A percentile compares a stretch with the other conserved stretches of the same genome.
These are phyloP conservation scores for Macrolepiota albuminosa DNA, from an alignment of 768 basidiomycete species.

Conservation along the genomic window DNA sequence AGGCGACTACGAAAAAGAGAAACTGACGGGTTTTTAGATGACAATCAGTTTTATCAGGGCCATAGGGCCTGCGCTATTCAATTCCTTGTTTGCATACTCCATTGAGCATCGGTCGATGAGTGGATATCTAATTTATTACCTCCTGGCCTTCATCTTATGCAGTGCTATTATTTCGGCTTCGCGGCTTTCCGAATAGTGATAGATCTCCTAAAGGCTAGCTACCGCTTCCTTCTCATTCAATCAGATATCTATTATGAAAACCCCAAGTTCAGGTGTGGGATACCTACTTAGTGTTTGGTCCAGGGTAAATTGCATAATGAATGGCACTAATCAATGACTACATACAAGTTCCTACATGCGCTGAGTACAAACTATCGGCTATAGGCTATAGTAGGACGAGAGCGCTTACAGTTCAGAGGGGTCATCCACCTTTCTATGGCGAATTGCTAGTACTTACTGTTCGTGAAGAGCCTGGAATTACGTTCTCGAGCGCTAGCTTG, in stretches of 20 bases:
- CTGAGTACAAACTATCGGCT: not conserved
- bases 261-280: not conserved
- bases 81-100: conserved; percentile 61
- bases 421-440: not conserved
- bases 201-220: not conserved
- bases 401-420: not conserved
- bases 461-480: not conserved
- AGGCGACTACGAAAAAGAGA: not conserved
- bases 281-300: not conserved
- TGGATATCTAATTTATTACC: conserved; percentile 48
- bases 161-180: conserved; percentile 23
- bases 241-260: not conserved
- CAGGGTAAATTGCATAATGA: not conserved
- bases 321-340: too few species aligned
- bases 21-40: conserved; percentile 20
- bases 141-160: conserved; percentile 22
- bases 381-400: not conserved
- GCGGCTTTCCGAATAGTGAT: conserved; percentile 17
- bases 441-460: not conserved
- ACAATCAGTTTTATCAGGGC: conserved; percentile 34
- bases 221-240: not conserved
- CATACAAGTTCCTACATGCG: not conserved
- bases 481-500: not conserved
- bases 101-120: conserved; percentile 42
- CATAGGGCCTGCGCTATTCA: conserved; percentile 52